Percentiles rank a stretch among this genome's conserved stretches.
Evolutionary conservation across 140 eudicot species (phyloP).

Genomic region (Cichorium intybus): DNA sequence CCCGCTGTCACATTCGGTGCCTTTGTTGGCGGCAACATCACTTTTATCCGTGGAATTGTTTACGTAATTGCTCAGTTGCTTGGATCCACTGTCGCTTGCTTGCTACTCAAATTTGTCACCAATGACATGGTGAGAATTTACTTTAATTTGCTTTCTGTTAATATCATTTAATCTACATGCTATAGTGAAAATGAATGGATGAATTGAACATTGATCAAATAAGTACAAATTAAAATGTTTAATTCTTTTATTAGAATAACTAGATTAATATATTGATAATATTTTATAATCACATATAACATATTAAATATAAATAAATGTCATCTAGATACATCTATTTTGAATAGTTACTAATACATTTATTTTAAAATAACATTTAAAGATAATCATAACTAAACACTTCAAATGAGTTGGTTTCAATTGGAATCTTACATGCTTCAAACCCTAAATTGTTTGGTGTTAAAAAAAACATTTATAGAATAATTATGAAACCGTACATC

Average conservation of each 20-base stretch:
- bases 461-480: no score
- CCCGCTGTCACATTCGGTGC: conserved; percentile 58
- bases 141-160: not conserved
- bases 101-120: conserved; percentile 55
- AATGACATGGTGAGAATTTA: conserved; percentile 38
- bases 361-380: not conserved
- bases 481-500: no score
- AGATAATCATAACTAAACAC: no score
- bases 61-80: conserved; percentile 58
- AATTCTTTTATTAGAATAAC: no score
- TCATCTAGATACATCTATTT: not conserved
- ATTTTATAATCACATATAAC: no score
- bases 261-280: not conserved
- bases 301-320: no score
- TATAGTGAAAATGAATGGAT: not conserved
- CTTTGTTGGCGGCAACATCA: conserved; percentile 54
- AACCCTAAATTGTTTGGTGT: no score
- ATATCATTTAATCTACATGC: not conserved
- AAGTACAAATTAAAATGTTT: no score
- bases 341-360: not conserved
- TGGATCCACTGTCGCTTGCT: conserved; percentile 63
- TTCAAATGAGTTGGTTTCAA: no score
- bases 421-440: no score
- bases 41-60: conserved; percentile 40
- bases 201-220: no score